Conservation (phyloP, 2,329 filamentous ascomycete genomes). For the Curvularia eragrostidis region DNA sequence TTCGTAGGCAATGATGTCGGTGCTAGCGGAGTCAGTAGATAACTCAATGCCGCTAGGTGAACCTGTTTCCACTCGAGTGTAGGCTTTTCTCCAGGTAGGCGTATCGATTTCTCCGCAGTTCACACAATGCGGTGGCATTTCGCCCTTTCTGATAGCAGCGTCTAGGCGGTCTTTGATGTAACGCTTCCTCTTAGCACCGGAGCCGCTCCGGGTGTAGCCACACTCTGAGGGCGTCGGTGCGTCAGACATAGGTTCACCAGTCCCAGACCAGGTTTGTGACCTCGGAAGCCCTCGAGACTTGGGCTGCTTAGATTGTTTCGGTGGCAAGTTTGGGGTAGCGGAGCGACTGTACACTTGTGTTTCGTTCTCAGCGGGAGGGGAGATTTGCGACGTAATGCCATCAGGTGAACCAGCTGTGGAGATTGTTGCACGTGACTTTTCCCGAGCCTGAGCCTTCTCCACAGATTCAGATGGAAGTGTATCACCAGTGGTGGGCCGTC, state of each 20-base stretch:
- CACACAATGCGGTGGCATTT: slow-evolving; percentile 85
- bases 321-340: slow-evolving; percentile 31
- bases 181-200: slow-evolving; percentile 70
- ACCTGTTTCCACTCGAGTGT: slow-evolving; percentile 76
- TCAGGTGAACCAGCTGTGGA: slow-evolving; percentile 32
- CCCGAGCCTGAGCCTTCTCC: slow-evolving; percentile 7
- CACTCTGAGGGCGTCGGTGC: slow-evolving; percentile 34
- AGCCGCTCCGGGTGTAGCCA: slow-evolving; percentile 51
- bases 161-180: slow-evolving; percentile 64
- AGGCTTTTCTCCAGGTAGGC: slow-evolving; percentile 94
- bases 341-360: slow-evolving; percentile 31
- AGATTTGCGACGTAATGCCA: slow-evolving; percentile 23
- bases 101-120: slow-evolving; percentile 97
- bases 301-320: slow-evolving; percentile 23
- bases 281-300: slow-evolving; percentile 43
- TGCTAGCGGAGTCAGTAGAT: slow-evolving; percentile 67
- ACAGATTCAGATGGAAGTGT: slow-evolving; percentile 7
- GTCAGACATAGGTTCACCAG: slow-evolving; percentile 45
- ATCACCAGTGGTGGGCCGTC: slow-evolving; percentile 6
- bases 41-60: slow-evolving; percentile 73
- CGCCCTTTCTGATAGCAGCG: slow-evolving; percentile 72
- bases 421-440: slow-evolving; percentile 9
- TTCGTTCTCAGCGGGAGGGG: slow-evolving; percentile 29
- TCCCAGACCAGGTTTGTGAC: slow-evolving; percentile 49
- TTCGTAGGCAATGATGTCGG: slow-evolving; percentile 64